A percentile compares a stretch with the other conserved stretches of the same genome.
Evolutionary conservation across 495 filamentous ascomycete species (phyloP).

Genomic region (Pseudoneurospora amorphoporcata): DNA sequence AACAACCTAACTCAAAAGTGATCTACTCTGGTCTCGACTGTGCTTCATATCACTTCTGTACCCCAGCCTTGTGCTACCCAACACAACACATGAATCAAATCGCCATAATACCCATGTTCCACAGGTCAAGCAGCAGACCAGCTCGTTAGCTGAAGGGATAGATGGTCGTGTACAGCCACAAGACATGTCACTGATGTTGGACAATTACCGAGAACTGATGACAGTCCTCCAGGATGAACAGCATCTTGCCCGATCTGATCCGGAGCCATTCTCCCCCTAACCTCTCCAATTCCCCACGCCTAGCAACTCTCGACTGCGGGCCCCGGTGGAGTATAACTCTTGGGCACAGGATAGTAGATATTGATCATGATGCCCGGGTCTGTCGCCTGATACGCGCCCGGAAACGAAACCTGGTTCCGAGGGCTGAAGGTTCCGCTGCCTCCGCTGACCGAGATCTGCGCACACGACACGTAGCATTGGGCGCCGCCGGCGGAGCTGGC

Average conservation of each 20-base stretch:
- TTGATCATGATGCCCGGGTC: conserved; percentile 38
- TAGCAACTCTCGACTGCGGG: conserved; percentile 22
- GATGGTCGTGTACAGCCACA: neutral
- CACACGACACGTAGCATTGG: conserved; percentile 46
- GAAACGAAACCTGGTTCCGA: conserved; percentile 28
- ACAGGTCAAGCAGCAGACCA: neutral
- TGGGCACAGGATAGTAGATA: conserved; percentile 37
- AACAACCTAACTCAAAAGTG: too few species aligned
- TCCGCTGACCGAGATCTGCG: conserved; percentile 33
- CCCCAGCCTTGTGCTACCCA: neutral
- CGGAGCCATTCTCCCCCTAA: too few species aligned
- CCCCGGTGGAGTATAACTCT: conserved; percentile 27
- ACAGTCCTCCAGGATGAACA: too few species aligned
- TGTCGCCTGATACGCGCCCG: conserved; percentile 31
- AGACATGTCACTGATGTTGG: neutral
- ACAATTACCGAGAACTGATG: neutral
- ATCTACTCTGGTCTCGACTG: too few species aligned
- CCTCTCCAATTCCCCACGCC: neutral
- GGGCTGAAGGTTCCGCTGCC: conserved; percentile 29
- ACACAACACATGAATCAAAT: neutral
- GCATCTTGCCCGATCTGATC: too few species aligned
- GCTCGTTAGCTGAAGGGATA: neutral
- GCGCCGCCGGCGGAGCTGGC: conserved; percentile 35
- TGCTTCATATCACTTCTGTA: neutral
- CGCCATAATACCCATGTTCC: neutral